phyloP scores from a whole-genome alignment of 306 rosid species.

The Nissolia schottii region DNA sequence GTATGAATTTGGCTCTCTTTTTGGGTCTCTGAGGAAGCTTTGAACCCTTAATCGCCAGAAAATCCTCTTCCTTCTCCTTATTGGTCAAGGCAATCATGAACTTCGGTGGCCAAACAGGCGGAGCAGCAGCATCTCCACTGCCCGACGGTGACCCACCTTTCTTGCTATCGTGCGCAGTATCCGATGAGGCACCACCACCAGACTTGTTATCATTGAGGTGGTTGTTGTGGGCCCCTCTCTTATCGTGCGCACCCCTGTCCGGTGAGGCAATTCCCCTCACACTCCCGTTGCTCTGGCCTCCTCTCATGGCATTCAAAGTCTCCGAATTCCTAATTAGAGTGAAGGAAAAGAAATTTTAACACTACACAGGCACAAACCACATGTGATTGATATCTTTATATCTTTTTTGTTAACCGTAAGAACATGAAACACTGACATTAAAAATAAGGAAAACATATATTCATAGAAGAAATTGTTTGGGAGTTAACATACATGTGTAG shows the following conservation, averaged over 20 bases:
- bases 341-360: too few relatives aligned
- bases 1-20: slow-evolving; percentile 79
- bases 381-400: neutral
- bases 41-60: slow-evolving; percentile 82
- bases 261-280: slow-evolving; percentile 78
- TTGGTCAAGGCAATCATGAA: slow-evolving; percentile 86
- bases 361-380: neutral
- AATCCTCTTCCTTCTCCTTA: slow-evolving; percentile 96
- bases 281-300: slow-evolving; percentile 68
- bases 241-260: slow-evolving; percentile 89
- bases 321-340: slow-evolving; percentile 65
- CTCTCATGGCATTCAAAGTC: slow-evolving; percentile 74
- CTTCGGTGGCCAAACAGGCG: slow-evolving; percentile 80
- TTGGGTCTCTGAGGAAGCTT: slow-evolving; percentile 92
- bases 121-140: slow-evolving; percentile 68
- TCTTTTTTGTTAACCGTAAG: slow-evolving; percentile 8
- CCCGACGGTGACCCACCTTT: slow-evolving; percentile 88
- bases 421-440: slow-evolving; percentile 4
- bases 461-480: neutral
- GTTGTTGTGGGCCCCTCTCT: slow-evolving; percentile 47
- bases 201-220: slow-evolving; percentile 47
- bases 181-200: slow-evolving; percentile 79
- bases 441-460: slow-evolving; percentile 3
- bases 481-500: too few relatives aligned
- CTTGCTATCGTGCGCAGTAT: slow-evolving; percentile 91